Conservation (phyloP, 306 rosid species). For the Macrotyloma uniflorum region DNA sequence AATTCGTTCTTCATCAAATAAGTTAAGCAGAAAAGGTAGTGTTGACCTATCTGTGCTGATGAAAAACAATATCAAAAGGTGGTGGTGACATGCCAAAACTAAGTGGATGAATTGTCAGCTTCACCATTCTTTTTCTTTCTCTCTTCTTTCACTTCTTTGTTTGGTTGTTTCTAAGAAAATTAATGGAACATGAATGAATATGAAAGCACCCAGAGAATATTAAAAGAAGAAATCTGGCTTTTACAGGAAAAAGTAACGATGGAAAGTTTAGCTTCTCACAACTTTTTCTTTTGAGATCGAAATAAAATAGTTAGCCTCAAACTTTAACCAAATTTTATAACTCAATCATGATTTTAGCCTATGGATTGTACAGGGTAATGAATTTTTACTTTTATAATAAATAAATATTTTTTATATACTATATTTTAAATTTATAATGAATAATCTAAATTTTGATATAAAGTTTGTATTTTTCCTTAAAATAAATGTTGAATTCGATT, state of each 20-base stretch:
- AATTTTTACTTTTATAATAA: no score
- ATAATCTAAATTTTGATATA: no score
- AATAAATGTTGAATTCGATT: no score
- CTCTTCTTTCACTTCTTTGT: not conserved
- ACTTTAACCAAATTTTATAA: not conserved
- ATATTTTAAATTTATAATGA: no score
- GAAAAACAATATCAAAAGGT: not conserved
- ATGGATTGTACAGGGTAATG: no score
- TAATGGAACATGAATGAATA: not conserved
- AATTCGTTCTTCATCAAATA: not conserved
- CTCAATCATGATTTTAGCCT: no score
- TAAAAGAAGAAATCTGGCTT: not conserved
- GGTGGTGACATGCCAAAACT: not conserved
- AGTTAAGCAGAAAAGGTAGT: not conserved
- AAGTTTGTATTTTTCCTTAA: no score
- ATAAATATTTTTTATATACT: no score
- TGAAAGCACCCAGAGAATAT: not conserved
- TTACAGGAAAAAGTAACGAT: not conserved
- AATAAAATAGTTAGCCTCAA: not conserved
- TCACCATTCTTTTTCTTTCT: not conserved
- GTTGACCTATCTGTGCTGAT: not conserved
- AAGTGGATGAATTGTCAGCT: slow-evolving; percentile 30
- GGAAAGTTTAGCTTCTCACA: not conserved
- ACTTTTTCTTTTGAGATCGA: no score
- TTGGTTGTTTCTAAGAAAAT: not conserved